A percentile compares a stretch with the other conserved stretches of the same genome.
Evolutionary conservation across 1,284 basidiomycete genomes (phyloP).

Genomic region (Wolfiporia cocos): DNA sequence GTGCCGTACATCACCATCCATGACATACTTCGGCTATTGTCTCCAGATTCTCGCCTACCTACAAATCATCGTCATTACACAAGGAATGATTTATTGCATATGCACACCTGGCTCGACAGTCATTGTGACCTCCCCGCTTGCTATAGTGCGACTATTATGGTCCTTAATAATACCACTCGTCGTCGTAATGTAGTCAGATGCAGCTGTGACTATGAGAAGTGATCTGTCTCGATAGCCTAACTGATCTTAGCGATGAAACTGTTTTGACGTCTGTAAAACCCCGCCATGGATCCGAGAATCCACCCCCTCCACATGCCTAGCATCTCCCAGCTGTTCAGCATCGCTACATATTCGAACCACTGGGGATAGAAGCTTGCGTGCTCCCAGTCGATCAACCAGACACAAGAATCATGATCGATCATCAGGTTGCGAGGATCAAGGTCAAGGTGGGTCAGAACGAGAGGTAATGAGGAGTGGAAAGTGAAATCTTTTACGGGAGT

Average conservation of each 20-base stretch:
- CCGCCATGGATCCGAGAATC: not conserved
- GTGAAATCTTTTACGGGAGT: not conserved
- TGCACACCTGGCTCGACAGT: too few species aligned
- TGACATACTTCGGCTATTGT: too few species aligned
- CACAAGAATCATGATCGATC: conserved; percentile 18
- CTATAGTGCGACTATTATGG: too few species aligned
- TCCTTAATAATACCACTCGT: too few species aligned
- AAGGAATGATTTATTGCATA: too few species aligned
- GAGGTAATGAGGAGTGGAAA: conserved; percentile 20
- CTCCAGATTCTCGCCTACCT: too few species aligned
- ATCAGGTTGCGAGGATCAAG: conserved; percentile 22
- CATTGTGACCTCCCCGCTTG: too few species aligned
- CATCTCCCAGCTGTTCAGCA: not conserved
- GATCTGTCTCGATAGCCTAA: not conserved
- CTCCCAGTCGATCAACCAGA: conserved; percentile 28
- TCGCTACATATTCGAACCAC: conserved; percentile 22
- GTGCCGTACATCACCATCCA: too few species aligned
- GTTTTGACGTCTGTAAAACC: not conserved
- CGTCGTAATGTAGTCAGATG: too few species aligned
- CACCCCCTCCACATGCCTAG: not conserved
- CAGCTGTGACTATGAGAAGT: too few species aligned
- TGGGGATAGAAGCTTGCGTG: conserved; percentile 24
- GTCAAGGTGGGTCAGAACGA: conserved; percentile 25
- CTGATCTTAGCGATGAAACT: not conserved
- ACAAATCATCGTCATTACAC: too few species aligned